Evolutionary conservation across 352 stramenopile genomes (phyloP).

Genomic region (Albugo laibachii): DNA sequence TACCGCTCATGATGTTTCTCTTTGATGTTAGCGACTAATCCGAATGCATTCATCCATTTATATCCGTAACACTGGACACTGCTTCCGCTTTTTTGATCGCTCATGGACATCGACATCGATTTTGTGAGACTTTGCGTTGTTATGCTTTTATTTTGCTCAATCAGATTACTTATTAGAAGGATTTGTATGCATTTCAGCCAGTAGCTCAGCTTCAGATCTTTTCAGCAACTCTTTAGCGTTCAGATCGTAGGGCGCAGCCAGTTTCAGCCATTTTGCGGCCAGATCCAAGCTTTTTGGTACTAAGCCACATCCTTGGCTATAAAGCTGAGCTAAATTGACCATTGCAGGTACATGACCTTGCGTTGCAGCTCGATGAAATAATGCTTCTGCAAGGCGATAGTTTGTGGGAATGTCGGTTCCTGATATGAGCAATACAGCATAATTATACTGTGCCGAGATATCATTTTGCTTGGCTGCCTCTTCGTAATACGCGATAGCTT

Average conservation of each 20-base stretch:
- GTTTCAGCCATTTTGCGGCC: slow-evolving; percentile 51
- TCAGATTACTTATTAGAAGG: too few relatives aligned
- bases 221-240: slow-evolving; percentile 58
- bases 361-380: slow-evolving; percentile 52
- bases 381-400: slow-evolving; percentile 34
- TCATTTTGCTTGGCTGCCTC: slow-evolving; percentile 37
- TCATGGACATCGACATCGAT: too few relatives aligned
- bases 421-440: slow-evolving; percentile 46
- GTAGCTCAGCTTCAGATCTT: too few relatives aligned
- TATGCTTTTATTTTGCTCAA: too few relatives aligned
- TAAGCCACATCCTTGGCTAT: slow-evolving; percentile 37
- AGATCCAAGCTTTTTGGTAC: slow-evolving; percentile 40
- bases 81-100: too few relatives aligned
- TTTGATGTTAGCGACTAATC: too few relatives aligned
- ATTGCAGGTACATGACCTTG: slow-evolving; percentile 76
- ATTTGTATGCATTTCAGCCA: too few relatives aligned
- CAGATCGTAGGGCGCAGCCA: slow-evolving; percentile 45
- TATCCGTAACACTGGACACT: too few relatives aligned
- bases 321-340: slow-evolving; percentile 76
- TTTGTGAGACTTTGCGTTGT: too few relatives aligned
- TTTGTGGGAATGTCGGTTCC: slow-evolving; percentile 37
- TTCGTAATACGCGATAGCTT: slow-evolving; percentile 45
- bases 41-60: too few relatives aligned
- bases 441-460: slow-evolving; percentile 52
- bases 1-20: too few relatives aligned